Evolutionary conservation across 257 asterid species (phyloP), one percentile per base, ranked within the genome.

Genomic region (Petunia axillaris): DNA sequence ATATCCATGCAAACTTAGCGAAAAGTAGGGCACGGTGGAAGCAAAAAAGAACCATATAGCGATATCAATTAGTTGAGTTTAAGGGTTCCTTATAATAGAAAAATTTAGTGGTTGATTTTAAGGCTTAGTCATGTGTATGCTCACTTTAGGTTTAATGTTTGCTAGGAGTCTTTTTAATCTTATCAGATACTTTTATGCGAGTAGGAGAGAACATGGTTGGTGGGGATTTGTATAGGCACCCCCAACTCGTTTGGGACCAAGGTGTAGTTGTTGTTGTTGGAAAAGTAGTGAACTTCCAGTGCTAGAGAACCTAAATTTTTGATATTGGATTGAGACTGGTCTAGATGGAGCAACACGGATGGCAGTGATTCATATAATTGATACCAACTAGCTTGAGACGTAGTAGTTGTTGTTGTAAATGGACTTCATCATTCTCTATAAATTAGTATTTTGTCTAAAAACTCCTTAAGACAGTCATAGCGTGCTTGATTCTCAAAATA

Each of bases 321-420:
- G 35, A 16, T 46, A 5, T 70, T 70, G 44, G 40, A 70, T 70
- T 16, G 2, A 70, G 58, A 44, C 9, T 4, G n/a, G 41, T 25
- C 76, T 70, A 44, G 46, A 25, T 16, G 58, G 58, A 70, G 58
- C 9, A 2, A 70, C 41, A 70, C 16, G 58, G 40, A 41, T 40
- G n/a, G 48, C 14, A 8, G 43, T 67, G 75, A 67, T 68, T 66
- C 55, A 67, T 67, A 67, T 67, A n/a, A 15, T 67, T 44, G 3
- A n/a, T 41, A 15, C 76, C 55, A 43, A 4, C 39, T 43, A 67
- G 76, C 3, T 16, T 67, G 76, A 67, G 54, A 68, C 76, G 2
- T 43, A n/a, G 6, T 39, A 40, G 41, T 67, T 15, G 52, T 8
- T n/a, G 55, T 4, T 43, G 57, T 44, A n/a, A 43, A 8, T 44